Conservation (phyloP, 306 rosid species). For the Quercus wislizeni region DNA sequence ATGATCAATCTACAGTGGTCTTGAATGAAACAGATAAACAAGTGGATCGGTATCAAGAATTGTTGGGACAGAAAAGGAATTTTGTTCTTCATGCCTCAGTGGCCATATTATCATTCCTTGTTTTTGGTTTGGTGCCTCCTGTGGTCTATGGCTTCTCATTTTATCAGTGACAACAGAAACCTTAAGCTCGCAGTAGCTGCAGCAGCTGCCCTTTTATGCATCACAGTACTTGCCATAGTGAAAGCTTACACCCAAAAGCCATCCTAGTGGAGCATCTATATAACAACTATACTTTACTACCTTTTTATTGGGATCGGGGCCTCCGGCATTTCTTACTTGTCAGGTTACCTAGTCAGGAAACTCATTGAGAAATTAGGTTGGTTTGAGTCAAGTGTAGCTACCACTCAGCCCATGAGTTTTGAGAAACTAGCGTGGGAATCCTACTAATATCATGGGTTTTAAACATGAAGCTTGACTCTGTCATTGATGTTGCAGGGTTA, state of each 20-base stretch:
- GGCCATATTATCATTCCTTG: slow-evolving; percentile 58
- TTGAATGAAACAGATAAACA: no score
- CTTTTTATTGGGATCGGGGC: slow-evolving; percentile 44
- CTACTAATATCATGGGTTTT: slow-evolving; percentile 1
- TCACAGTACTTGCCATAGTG: slow-evolving; percentile 58
- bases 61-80: slow-evolving; percentile 48
- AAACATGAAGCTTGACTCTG: background rate
- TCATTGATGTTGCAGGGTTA: background rate
- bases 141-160: slow-evolving; percentile 70
- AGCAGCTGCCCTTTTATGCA: slow-evolving; percentile 59
- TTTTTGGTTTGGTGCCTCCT: slow-evolving; percentile 71
- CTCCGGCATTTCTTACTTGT: slow-evolving; percentile 55
- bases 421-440: slow-evolving; percentile 30
- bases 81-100: slow-evolving; percentile 53
- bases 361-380: slow-evolving; percentile 49
- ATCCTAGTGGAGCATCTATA: slow-evolving; percentile 32
- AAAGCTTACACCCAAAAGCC: slow-evolving; percentile 52
- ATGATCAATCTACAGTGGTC: slow-evolving; percentile 27
- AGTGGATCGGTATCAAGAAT: slow-evolving; percentile 36
- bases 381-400: slow-evolving; percentile 34
- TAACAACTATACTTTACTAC: slow-evolving; percentile 45
- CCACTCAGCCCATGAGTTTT: slow-evolving; percentile 9
- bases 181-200: slow-evolving; percentile 71
- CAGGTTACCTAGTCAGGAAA: slow-evolving; percentile 46
- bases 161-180: slow-evolving; percentile 41